These are phyloP conservation scores for Magnolia changhungtana DNA, from an alignment of 164 flowering plant species.

Conservation along the genomic window DNA sequence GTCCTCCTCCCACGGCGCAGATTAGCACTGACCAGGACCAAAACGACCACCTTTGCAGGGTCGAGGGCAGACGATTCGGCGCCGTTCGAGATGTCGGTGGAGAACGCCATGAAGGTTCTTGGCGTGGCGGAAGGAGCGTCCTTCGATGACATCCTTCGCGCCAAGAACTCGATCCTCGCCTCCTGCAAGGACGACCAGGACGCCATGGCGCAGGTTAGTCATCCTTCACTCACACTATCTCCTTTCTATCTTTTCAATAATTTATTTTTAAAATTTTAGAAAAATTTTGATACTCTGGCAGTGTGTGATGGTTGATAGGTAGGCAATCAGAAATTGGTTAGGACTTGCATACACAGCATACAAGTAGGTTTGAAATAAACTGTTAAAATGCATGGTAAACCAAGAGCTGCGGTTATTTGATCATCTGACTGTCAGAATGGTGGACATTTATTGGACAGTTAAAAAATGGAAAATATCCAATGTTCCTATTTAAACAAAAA, in stretches of 20 bases:
- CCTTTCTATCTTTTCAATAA: neutral
- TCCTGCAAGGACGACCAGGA: conserved; percentile 70
- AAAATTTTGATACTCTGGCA: no score
- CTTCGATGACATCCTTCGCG: conserved; percentile 82
- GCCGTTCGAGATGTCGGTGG: conserved; percentile 84
- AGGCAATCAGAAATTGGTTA: no score
- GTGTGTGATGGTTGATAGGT: no score
- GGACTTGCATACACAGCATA: no score
- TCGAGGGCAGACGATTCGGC: conserved; percentile 59
- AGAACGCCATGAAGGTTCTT: conserved; percentile 79
- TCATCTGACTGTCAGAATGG: no score
- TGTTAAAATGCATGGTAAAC: no score
- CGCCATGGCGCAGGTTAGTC: conserved; percentile 58
- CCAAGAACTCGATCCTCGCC: conserved; percentile 70
- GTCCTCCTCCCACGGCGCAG: conserved; percentile 18
- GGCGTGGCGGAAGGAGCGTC: conserved; percentile 80
- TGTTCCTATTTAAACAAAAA: no score
- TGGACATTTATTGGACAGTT: no score
- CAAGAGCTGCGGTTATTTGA: no score
- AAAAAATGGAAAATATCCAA: no score
- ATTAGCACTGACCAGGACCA: conserved; percentile 1
- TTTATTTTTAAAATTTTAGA: no score
- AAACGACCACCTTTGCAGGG: conserved; percentile 1
- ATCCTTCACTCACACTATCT: neutral
- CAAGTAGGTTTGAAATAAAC: no score